Evolutionary conservation across 2,329 filamentous ascomycete genomes (phyloP), one percentile per base, ranked within the genome.

Genomic region (Nigrospora sphaerica): DNA sequence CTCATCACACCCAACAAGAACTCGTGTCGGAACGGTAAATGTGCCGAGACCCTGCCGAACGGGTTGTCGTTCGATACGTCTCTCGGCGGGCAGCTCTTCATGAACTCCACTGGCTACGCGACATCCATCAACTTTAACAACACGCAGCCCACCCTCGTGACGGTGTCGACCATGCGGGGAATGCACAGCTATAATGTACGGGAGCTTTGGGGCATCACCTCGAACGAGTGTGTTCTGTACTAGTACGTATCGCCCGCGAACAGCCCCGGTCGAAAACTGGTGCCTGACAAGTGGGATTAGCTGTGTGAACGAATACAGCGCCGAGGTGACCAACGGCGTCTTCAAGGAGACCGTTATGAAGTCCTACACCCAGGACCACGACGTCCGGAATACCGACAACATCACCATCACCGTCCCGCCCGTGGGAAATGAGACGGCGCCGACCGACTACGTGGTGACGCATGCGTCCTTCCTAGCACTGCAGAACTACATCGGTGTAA

Each of bases 221-320:
- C 48, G 28, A 50, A 50, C 16, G 48, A 50, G 28, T 50, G 48
- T n/a, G 43, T 50, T 4, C 7, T 50, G 12, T 50, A 50, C 23
- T 45, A 47, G 46, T 47, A 44, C 10, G 46, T 44, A 17, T 11
- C 7, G 2, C 1, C 19, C 13, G 17, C 12, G 11, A 7, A 5
- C 32, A n/a, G 5, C 18, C 28, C 9, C 12, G 13, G 9, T 9
- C 14, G 13, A 17, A 11, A 18, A 42, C 32, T 19, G 13, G 13
- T 16, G 13, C 12, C n/a, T 16, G 18, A 17, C 38, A 32, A 0
- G 12, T 12, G 3, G 12, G 23, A 14, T 5, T 44, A 47, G 46
- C 39, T 50, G 48, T 18, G 48, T 48, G 18, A 50, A 50, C 33
- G 48, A 50, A 16, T 50, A 50, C 23, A 39, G 34, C 1, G 46